Percentiles rank a stretch among this genome's conserved stretches.
Conservation (phyloP, 306 rosid genomes). For the Datisca glomerata region DNA sequence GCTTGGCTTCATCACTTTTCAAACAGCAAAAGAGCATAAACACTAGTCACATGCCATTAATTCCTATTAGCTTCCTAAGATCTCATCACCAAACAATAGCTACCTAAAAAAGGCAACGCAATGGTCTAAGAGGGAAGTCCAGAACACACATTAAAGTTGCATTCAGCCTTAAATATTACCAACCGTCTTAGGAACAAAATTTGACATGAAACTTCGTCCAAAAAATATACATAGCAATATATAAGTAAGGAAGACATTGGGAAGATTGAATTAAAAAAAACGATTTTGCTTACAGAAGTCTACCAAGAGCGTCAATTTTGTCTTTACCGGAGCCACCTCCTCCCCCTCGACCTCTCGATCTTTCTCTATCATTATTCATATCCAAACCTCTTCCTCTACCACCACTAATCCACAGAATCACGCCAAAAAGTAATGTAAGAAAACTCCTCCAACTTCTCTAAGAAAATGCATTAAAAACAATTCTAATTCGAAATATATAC, state of each 20-base stretch:
- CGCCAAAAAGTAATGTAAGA: not conserved
- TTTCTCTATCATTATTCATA: constrained; percentile 33
- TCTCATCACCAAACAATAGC: not conserved
- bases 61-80: not conserved
- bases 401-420: constrained; percentile 20
- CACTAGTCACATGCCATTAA: not conserved
- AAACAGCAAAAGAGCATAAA: not conserved
- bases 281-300: constrained; percentile 58
- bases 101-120: not conserved
- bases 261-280: not conserved
- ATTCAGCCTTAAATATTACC: too few species aligned
- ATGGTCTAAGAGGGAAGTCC: too few species aligned
- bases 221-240: not conserved
- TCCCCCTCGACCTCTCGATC: constrained; percentile 35
- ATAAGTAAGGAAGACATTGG: not conserved
- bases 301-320: constrained; percentile 85
- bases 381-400: constrained; percentile 41
- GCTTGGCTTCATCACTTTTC: too few species aligned
- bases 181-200: not conserved
- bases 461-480: not conserved
- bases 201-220: not conserved
- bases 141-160: too few species aligned
- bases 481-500: not conserved
- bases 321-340: constrained; percentile 49
- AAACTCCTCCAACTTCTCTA: not conserved